Base-by-base conservation (phyloP, 345 rosid genomes). In the Dovyalis caffra region DNA sequence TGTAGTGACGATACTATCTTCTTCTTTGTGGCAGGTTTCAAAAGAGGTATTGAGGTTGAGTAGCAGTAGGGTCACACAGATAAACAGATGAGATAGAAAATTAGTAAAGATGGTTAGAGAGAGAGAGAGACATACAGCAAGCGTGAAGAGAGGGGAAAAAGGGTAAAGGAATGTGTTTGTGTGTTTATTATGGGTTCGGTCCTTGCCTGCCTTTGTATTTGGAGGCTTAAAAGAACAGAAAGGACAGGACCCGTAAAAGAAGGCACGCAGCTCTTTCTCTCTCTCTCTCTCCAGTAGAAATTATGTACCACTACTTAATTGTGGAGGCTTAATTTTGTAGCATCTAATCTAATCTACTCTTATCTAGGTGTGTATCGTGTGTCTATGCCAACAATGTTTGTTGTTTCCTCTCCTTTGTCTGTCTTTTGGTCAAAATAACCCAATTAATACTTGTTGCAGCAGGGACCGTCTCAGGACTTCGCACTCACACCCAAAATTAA, bases 191-290 rank as follows among this genome's bases (percentile, higher is more conserved):
- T 60, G 63, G 26, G 66, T 60, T 33, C 33, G 40, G 65, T 49
- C 60, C 61, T 61, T 38, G 28, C 16, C 43, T 56, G 9, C 8
- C 8, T 33, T 56, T 28, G 11, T 60, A 14, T 12, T 18, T 26
- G 26, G 12, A 15, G 64, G 72, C 53, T 69, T 29, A 56, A 63
- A 67, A 75, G 77, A 75, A 68, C 73, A 77, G 79, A 83, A 58
- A 45, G 68, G 78, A 77, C 84, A 73, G 18, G 69, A 68, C 78
- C 82, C 70, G 69, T 29, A 56, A 72, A 81, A 77, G 74, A 76
- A 74, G 80, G 64, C 82, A 72, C 51, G 32, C 74, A 16, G 8
- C 28, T 28, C 68, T 25, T n/a, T 20, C 63, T 6, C 49, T n/a
- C 4, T 28, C 11, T 23, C 20, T 21, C 32, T 61, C 11, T 29